Evolutionary conservation across 2,329 filamentous ascomycete species (phyloP).

Genomic region (Coniella lustricola): DNA sequence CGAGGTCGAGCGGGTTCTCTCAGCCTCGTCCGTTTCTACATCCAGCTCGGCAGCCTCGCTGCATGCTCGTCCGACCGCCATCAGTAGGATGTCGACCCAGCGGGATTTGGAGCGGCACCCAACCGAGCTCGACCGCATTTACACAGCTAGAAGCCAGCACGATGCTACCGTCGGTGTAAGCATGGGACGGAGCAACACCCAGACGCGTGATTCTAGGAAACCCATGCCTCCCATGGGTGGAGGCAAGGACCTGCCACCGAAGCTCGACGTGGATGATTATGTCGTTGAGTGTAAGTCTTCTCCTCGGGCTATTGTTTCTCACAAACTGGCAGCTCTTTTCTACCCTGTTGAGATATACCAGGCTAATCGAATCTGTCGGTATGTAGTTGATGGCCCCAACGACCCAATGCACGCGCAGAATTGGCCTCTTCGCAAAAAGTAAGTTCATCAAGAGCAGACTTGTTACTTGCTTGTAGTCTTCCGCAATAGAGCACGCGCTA

Average conservation of each 20-base stretch:
- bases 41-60: conserved; percentile 36
- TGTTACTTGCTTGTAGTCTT: neutral
- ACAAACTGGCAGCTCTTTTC: too few species aligned
- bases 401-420: conserved; percentile 85
- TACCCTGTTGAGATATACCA: neutral
- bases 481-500: conserved; percentile 8
- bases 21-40: conserved; percentile 44
- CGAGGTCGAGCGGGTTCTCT: conserved; percentile 55
- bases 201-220: conserved; percentile 43
- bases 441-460: conserved; percentile 24
- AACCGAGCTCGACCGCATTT: conserved; percentile 63
- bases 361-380: neutral
- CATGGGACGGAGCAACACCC: conserved; percentile 29
- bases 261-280: conserved; percentile 64
- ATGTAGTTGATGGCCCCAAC: conserved; percentile 60
- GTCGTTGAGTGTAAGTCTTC: conserved; percentile 57
- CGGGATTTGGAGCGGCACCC: conserved; percentile 62
- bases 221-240: conserved; percentile 64
- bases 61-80: conserved; percentile 26
- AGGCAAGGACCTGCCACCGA: conserved; percentile 68
- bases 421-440: conserved; percentile 76
- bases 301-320: too few species aligned
- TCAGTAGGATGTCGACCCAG: conserved; percentile 58
- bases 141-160: conserved; percentile 65
- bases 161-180: conserved; percentile 59